phyloP scores from a whole-genome alignment of 1,284 basidiomycete species.

The Moniliella sp. region DNA sequence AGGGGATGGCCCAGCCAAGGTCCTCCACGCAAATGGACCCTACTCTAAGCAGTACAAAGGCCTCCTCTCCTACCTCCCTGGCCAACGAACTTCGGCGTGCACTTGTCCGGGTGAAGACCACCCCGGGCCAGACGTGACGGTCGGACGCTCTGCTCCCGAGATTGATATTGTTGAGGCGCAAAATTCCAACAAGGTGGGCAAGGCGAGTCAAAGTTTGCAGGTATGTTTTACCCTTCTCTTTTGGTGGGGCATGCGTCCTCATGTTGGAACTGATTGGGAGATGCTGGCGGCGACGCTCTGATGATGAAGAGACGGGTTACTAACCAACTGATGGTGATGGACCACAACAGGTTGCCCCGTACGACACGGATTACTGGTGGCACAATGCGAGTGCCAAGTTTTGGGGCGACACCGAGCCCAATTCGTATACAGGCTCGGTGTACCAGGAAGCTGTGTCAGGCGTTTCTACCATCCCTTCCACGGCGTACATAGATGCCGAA shows the following conservation, averaged over 20 bases:
- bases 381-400: too few species aligned
- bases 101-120: slow-evolving; percentile 20
- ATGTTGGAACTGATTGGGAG: too few species aligned
- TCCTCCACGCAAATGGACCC: slow-evolving; percentile 5
- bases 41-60: slow-evolving; percentile 21
- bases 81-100: slow-evolving; percentile 22
- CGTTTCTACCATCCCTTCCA: slow-evolving; percentile 15
- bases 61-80: slow-evolving; percentile 13
- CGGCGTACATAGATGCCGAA: slow-evolving; percentile 12
- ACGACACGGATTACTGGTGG: slow-evolving; percentile 21
- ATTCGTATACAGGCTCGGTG: slow-evolving; percentile 22
- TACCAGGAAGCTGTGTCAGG: slow-evolving; percentile 32
- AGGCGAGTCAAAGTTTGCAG: too few species aligned
- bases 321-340: too few species aligned
- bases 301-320: too few species aligned
- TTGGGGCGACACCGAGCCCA: slow-evolving; percentile 19
- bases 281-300: too few species aligned
- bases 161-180: slow-evolving; percentile 62
- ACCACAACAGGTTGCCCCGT: slow-evolving; percentile 31
- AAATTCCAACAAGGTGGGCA: slow-evolving; percentile 4
- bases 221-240: too few species aligned
- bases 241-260: too few species aligned
- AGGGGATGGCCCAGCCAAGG: slow-evolving; percentile 5
- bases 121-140: slow-evolving; percentile 21
- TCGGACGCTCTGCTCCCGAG: slow-evolving; percentile 52